Conservation (phyloP, 2,329 filamentous ascomycete genomes). For the Lasiodiplodia citricola region DNA sequence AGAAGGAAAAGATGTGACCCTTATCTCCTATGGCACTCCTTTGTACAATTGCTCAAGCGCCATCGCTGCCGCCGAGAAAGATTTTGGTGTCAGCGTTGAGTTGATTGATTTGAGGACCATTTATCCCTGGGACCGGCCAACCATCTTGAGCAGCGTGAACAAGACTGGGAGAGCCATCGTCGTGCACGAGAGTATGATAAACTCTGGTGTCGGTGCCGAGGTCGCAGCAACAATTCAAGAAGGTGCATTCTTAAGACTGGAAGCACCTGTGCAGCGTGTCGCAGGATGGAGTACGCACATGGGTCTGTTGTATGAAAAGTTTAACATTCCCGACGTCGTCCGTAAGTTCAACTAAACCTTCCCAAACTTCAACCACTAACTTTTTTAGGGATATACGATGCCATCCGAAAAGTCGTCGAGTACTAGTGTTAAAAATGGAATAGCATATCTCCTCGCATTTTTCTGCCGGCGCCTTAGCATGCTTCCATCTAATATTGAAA, state of each 20-base stretch:
- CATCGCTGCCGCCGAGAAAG: slow-evolving; percentile 75
- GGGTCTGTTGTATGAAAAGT: slow-evolving; percentile 74
- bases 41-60: slow-evolving; percentile 82
- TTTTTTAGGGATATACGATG: slow-evolving; percentile 52
- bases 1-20: slow-evolving; percentile 77
- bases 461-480: not conserved
- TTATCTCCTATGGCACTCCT: slow-evolving; percentile 89
- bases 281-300: slow-evolving; percentile 90
- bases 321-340: slow-evolving; percentile 79
- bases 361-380: not conserved
- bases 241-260: slow-evolving; percentile 80
- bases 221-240: slow-evolving; percentile 89
- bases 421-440: slow-evolving; percentile 39
- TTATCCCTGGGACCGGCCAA: slow-evolving; percentile 88
- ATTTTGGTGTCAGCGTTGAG: slow-evolving; percentile 77
- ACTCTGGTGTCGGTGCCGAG: slow-evolving; percentile 86
- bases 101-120: slow-evolving; percentile 86
- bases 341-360: slow-evolving; percentile 63
- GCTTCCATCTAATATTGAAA: not conserved
- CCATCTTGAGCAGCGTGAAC: slow-evolving; percentile 78
- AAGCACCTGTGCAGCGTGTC: slow-evolving; percentile 83
- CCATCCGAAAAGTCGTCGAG: slow-evolving; percentile 53
- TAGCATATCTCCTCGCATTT: not conserved
- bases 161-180: slow-evolving; percentile 88
- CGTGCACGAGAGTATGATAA: slow-evolving; percentile 91